These are phyloP conservation scores for Kodamaea sagamina DNA, from an alignment of 805 yeast species.

Conservation along the genomic window DNA sequence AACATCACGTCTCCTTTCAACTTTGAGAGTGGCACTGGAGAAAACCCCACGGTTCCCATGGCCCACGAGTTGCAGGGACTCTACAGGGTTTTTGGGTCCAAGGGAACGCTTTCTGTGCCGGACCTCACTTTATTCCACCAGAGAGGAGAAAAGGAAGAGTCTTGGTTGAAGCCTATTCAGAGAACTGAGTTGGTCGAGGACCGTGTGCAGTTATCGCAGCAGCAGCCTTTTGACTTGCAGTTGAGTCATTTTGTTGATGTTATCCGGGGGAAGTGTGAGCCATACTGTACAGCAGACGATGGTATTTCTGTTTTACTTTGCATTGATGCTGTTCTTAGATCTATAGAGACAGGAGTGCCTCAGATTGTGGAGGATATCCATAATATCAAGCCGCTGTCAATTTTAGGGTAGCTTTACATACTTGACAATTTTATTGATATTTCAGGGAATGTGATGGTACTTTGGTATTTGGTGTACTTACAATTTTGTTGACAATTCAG, in stretches of 20 bases:
- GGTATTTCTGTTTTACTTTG: constrained; percentile 37
- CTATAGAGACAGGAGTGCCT: constrained; percentile 34
- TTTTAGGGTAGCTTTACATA: background rate
- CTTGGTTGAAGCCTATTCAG: constrained; percentile 32
- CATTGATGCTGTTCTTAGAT: constrained; percentile 36
- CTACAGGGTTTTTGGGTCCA: constrained; percentile 40
- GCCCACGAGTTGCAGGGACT: constrained; percentile 33
- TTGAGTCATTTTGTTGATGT: constrained; percentile 41
- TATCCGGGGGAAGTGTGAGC: constrained; percentile 29
- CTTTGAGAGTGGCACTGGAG: constrained; percentile 46
- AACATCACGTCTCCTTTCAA: constrained; percentile 43
- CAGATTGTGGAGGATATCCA: constrained; percentile 19
- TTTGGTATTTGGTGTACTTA: too few relatives aligned
- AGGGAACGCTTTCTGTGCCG: constrained; percentile 43
- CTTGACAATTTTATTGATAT: too few relatives aligned
- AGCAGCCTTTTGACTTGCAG: constrained; percentile 40
- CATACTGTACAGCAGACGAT: constrained; percentile 34
- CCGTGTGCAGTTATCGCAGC: constrained; percentile 2
- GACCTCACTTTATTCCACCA: constrained; percentile 43
- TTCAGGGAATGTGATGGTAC: too few relatives aligned
- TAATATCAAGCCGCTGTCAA: constrained; percentile 12
- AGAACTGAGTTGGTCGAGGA: constrained; percentile 12
- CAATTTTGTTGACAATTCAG: too few relatives aligned
- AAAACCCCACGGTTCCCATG: constrained; percentile 43
- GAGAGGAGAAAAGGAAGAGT: constrained; percentile 18